A percentile compares a stretch with the other conserved stretches of the same genome.
phyloP scores from a whole-genome alignment of 2,329 filamentous ascomycete species.

The Sclerotinia subarctica region DNA sequence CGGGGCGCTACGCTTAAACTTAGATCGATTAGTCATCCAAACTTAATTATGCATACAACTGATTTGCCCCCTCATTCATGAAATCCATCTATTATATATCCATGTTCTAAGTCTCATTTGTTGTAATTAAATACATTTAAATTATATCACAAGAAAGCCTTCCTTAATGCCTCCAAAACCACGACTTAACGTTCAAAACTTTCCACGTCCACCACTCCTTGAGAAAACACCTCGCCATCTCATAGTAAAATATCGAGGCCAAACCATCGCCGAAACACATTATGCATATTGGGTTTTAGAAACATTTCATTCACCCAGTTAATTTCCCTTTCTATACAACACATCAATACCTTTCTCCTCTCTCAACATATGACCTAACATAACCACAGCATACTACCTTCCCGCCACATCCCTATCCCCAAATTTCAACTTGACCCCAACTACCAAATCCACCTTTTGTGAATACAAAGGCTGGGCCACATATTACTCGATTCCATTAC shows the following conservation, averaged over 20 bases:
- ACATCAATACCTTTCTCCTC: not conserved
- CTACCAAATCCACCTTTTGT: constrained; percentile 48
- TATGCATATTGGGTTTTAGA: constrained; percentile 61
- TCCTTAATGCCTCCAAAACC: constrained; percentile 41
- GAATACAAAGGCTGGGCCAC: constrained; percentile 61
- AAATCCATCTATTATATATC: not conserved
- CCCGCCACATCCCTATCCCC: constrained; percentile 49
- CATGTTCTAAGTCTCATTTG: not conserved
- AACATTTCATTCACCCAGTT: constrained; percentile 60
- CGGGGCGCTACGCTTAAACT: constrained; percentile 12
- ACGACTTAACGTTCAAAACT: constrained; percentile 54
- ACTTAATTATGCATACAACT: not conserved
- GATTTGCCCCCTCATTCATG: not conserved
- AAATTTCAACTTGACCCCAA: constrained; percentile 45
- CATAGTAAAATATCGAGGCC: constrained; percentile 53
- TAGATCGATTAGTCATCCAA: constrained; percentile 1
- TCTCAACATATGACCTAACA: constrained; percentile 15
- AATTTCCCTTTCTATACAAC: not conserved
- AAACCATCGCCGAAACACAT: constrained; percentile 55
- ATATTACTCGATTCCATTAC: constrained; percentile 51
- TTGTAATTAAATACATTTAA: not conserved
- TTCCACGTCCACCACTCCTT: constrained; percentile 56
- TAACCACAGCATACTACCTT: constrained; percentile 54
- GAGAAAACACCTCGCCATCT: constrained; percentile 54
- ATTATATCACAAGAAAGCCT: not conserved